Base-by-base conservation (phyloP, 768 basidiomycete genomes). In the Tylopilus plumbeoviolaceoides region DNA sequence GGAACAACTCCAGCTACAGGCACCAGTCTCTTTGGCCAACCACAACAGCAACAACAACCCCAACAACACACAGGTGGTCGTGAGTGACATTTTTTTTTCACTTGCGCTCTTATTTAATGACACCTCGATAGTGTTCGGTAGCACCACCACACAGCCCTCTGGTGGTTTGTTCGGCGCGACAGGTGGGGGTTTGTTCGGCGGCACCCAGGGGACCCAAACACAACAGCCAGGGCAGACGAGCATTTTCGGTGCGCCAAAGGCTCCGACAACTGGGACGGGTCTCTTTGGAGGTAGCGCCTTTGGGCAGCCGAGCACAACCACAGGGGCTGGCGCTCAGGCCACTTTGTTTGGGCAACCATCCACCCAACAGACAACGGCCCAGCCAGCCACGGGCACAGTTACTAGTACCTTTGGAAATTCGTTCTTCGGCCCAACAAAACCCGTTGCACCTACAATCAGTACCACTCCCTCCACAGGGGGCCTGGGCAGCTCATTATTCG, bases 311-410 rank as follows among this genome's bases (percentile, higher is more conserved):
- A 57, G 56, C 50, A 62, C 71, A 17, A 61, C 48, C 52, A 72
- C 58, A 44, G 68, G 60, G 25, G 56, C 63, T 43, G 63, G 67
- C n/a, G n/a, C 54, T 17, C 68, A 70, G 21, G 62, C 60, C 1
- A 64, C 64, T 28, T 61, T 85, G 14, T 87, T 87, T 53, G 84
- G 84, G 27, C 75, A 70, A 50, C 65, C 76, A 7, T 66, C 81
- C 20, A 77, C 76, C 15, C 80, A 83, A 62, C 64, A 62, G 40
- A 47, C 66, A 25, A 59, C 52, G 43, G 69, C 71, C 43, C 78
- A 78, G 51, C 64, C 77, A 2, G 57, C 70, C 11, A 60, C 59
- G n/a, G 69, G 63, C 5, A 61, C 63, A 15, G 64, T 64, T 38
- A 51, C 62, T 5, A 46, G 60, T 20, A 43, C 60, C 7, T 79